Percentiles rank a stretch among this genome's conserved stretches.
These are phyloP conservation scores for Chlorokybus atmophyticus DNA, from an alignment of 139 green algal genomes.

Conservation along the genomic window DNA sequence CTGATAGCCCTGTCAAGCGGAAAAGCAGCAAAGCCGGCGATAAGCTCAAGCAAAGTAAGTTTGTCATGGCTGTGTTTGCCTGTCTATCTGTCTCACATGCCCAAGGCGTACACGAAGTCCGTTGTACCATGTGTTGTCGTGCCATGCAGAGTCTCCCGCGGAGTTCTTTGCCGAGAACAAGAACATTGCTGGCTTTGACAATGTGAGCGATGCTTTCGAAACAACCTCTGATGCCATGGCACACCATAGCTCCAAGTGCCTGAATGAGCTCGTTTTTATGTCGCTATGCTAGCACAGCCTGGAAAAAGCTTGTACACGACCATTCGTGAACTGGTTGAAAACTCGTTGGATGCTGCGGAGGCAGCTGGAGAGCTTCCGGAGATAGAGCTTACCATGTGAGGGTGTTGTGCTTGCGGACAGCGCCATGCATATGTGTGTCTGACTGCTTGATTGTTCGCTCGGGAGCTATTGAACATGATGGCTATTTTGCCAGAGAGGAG, in stretches of 20 bases:
- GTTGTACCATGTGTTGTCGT: too few species aligned
- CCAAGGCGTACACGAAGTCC: too few species aligned
- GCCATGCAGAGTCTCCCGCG: conserved; percentile 44
- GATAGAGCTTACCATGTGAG: conserved; percentile 24
- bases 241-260: too few species aligned
- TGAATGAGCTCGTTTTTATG: too few species aligned
- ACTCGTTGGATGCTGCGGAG: conserved; percentile 81
- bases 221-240: too few species aligned
- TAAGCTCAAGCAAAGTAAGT: too few species aligned
- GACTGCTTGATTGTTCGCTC: too few species aligned
- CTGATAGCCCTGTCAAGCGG: too few species aligned
- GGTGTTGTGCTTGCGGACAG: background rate
- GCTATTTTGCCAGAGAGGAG: conserved; percentile 13
- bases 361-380: conserved; percentile 41
- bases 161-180: conserved; percentile 98
- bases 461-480: too few species aligned
- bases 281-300: conserved; percentile 53
- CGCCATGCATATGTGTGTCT: background rate
- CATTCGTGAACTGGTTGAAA: conserved; percentile 88
- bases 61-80: too few species aligned
- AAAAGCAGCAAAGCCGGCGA: too few species aligned
- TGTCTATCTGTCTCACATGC: too few species aligned
- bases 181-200: conserved; percentile 96
- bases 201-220: conserved; percentile 28
- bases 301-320: conserved; percentile 94